Base-by-base conservation (phyloP, 805 yeast species). In the Candida oleophila region DNA sequence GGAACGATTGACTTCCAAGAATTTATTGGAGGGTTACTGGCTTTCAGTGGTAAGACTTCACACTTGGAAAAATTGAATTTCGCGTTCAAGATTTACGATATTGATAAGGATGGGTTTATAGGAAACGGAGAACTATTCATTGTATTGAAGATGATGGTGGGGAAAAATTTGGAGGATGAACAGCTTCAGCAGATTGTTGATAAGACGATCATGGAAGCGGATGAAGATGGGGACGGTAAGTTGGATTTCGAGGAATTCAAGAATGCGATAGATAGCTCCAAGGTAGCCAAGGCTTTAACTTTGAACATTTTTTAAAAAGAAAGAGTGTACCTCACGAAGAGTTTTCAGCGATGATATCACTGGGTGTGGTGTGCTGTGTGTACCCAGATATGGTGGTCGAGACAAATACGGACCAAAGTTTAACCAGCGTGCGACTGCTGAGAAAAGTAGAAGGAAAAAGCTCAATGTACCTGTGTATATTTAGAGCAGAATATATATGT, bases 141-240 rank as follows among this genome's bases (percentile, higher is more conserved):
- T 36, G 98, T 94, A 36, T 73, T 94, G 69, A 88, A 94, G 66
- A 87, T 89, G 81, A 94, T 94, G 99, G 99, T 95, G 22, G 99
- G 98, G 1, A 85, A 82, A 55, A 90, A 94, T 59, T 69, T 95
- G 47, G 85, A 82, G 51, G 96, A 88, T 49, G 82, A 81, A 22
- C 96, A 94, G 59, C 75, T 94, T 46, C 99, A 94, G 64, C 98
- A 95, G 66, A 81, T 94, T 44, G 97, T 92, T n/a, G 98, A 94
- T 64, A 83, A 95, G 65, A 90, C 99, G 0, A 90, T 95, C 53
- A 81, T 89, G 82, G 97, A 92, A 63, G 91, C 89, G 43, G 98
- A 91, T 60, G 57, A 64, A 22, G 96, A 91, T 56, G 91, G 92
- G 1, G 97, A 90, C 59, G 96, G 96, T 1, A 81, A 78, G 55